Evolutionary conservation across 768 basidiomycete species (phyloP), one percentile per base, ranked within the genome.

Genomic region (Chalciporus piperatus): DNA sequence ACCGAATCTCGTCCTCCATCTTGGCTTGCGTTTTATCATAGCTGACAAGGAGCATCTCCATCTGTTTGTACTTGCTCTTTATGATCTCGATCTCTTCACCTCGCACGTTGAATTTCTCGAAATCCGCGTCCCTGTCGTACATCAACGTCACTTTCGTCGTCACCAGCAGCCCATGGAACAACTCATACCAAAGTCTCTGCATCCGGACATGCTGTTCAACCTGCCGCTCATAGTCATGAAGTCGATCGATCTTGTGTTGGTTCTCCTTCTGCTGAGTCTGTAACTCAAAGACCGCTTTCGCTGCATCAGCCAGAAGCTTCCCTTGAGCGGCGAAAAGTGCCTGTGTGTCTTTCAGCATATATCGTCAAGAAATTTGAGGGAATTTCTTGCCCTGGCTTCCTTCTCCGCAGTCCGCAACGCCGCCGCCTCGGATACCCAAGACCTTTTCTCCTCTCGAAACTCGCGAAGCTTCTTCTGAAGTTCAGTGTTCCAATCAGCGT

Each of bases 181-280:
- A 1, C 11, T 68, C 81, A 27, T 66, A 90, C 93, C 92, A 96
- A 58, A 92, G 69, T 45, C 79, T 77, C 62, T 92, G 88, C 61
- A 87, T 79, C 50, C 83, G 81, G 39, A 85, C 73, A 53, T 91
- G 79, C 60, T 93, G 89, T 47, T 90, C 85, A 41, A 96, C 91
- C 59, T 89, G 86, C n/a, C 72, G 74, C 64, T 97, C 93, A 58
- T 94, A 96, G 66, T 96, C 92, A 45, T 76, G 73, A 39, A 96
- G 73, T 16, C 88, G 80, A 54, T 85, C 83, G 12, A 96, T 80
- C 63, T 94, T 94, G 60, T 89, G 89, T 52, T 84, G 80, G 41
- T 78, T 84, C 67, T 89, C 89, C 59, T 89, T 88, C 57, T 79
- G 76, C 59, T 85, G 79, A 17, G 89, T 93, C 64, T 86, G 74